A percentile compares a stretch with the other conserved stretches of the same genome.
Conservation (phyloP, 1,284 basidiomycete species). For the Xerocomus nothofagi region DNA sequence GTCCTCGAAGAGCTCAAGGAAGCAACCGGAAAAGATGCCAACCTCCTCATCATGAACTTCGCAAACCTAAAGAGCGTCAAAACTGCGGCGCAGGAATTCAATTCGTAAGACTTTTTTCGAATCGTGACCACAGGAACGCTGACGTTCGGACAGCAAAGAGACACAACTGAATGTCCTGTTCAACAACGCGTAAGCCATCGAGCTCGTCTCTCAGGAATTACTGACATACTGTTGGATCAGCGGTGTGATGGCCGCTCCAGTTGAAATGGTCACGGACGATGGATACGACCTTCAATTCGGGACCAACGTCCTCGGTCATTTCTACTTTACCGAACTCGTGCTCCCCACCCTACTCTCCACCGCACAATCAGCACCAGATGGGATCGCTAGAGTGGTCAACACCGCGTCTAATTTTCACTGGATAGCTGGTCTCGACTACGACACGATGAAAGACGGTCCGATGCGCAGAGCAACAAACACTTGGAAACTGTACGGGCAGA, state of each 20-base stretch:
- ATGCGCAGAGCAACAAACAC: constrained; percentile 37
- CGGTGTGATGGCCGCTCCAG: constrained; percentile 52
- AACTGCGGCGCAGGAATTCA: constrained; percentile 47
- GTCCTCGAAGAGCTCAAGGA: constrained; percentile 43
- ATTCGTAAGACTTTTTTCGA: too few relatives aligned
- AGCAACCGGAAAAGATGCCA: constrained; percentile 42
- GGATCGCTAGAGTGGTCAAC: constrained; percentile 45
- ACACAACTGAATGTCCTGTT: constrained; percentile 26
- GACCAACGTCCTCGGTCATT: constrained; percentile 55
- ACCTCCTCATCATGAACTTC: constrained; percentile 57
- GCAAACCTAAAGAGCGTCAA: constrained; percentile 51
- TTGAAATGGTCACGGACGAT: constrained; percentile 44
- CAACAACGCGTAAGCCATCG: constrained; percentile 28
- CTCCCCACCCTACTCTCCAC: constrained; percentile 44
- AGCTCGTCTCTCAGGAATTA: too few relatives aligned
- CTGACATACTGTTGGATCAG: constrained; percentile 30
- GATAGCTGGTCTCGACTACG: constrained; percentile 33
- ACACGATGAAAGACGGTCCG: constrained; percentile 40
- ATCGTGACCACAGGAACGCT: too few relatives aligned
- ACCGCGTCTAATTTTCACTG: constrained; percentile 40
- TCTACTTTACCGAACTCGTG: constrained; percentile 50
- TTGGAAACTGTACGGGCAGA: constrained; percentile 42
- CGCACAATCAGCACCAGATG: constrained; percentile 28
- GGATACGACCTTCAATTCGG: constrained; percentile 61
- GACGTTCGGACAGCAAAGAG: constrained; percentile 39